Conservation (phyloP, 106 monocot species). For the Cymbidium sinense region DNA sequence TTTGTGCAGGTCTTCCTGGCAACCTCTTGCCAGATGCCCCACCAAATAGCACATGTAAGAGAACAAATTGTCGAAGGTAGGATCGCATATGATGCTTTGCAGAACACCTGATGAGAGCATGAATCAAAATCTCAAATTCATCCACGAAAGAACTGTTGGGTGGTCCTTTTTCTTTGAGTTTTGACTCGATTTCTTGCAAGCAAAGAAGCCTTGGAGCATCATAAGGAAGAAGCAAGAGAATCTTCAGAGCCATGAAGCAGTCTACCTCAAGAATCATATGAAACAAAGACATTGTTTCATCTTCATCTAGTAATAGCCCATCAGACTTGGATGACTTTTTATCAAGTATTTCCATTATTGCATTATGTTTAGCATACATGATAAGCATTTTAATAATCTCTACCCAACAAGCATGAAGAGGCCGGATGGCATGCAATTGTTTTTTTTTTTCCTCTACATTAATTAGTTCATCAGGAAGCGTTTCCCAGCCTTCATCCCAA, state of each 20-base stretch:
- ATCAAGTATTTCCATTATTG: constrained; percentile 55
- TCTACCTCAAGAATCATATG: constrained; percentile 31
- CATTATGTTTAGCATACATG: constrained; percentile 23
- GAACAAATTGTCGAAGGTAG: constrained; percentile 35
- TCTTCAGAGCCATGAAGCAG: constrained; percentile 54
- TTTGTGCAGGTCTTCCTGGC: constrained; percentile 42
- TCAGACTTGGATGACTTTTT: constrained; percentile 23
- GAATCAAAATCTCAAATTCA: constrained; percentile 54
- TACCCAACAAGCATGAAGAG: constrained; percentile 82
- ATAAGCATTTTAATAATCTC: constrained; percentile 48
- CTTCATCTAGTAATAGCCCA: constrained; percentile 44
- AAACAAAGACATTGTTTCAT: constrained; percentile 51
- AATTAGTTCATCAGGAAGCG: constrained; percentile 44
- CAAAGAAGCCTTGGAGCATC: constrained; percentile 31
- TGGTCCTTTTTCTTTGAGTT: constrained; percentile 32
- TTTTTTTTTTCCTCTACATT: constrained; percentile 27
- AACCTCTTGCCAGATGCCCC: constrained; percentile 46
- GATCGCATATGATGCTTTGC: constrained; percentile 19
- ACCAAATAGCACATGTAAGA: constrained; percentile 64
- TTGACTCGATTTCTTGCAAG: constrained; percentile 34
- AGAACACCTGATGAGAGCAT: constrained; percentile 53
- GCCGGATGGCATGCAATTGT: constrained; percentile 23
- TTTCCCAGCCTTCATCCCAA: constrained; percentile 98
- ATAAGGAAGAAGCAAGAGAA: constrained; percentile 60
- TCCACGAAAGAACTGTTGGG: constrained; percentile 10